Conservation (phyloP, 1,284 basidiomycete species). For the Paramarasmius palmivorus region DNA sequence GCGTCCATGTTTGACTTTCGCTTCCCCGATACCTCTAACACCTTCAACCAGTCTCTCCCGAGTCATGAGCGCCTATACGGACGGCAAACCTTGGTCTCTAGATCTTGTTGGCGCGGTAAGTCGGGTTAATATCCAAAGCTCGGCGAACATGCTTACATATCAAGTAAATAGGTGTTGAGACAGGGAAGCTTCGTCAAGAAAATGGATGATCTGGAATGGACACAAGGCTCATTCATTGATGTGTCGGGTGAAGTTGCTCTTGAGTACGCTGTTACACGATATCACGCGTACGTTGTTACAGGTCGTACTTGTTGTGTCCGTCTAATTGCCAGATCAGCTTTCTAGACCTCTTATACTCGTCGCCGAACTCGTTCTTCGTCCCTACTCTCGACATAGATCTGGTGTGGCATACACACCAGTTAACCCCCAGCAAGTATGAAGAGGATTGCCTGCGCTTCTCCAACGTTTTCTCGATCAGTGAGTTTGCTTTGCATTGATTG, state of each 20-base stretch:
- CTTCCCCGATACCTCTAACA: not conserved
- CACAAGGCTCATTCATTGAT: slow-evolving; percentile 38
- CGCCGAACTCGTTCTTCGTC: slow-evolving; percentile 38
- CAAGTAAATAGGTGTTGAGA: slow-evolving; percentile 43
- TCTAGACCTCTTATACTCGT: slow-evolving; percentile 33
- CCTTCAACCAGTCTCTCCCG: slow-evolving; percentile 21
- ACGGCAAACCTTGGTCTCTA: slow-evolving; percentile 49
- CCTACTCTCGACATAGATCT: slow-evolving; percentile 48
- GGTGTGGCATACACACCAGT: slow-evolving; percentile 48
- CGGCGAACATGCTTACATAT: not conserved
- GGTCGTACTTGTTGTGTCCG: too few species aligned
- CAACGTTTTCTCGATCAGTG: slow-evolving; percentile 41
- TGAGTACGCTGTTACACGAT: slow-evolving; percentile 38
- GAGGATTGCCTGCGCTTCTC: slow-evolving; percentile 30
- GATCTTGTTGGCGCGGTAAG: slow-evolving; percentile 55
- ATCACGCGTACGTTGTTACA: slow-evolving; percentile 39
- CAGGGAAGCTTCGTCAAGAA: slow-evolving; percentile 57
- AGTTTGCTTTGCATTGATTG: slow-evolving; percentile 13
- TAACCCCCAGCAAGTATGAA: slow-evolving; percentile 31
- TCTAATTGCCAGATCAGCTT: too few species aligned
- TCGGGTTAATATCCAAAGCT: not conserved
- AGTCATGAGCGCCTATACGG: slow-evolving; percentile 43
- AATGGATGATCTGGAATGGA: slow-evolving; percentile 55
- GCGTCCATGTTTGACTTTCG: not conserved
- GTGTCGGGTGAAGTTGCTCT: slow-evolving; percentile 33